Percentiles rank a stretch among this genome's conserved stretches.
Evolutionary conservation across 1,284 basidiomycete species (phyloP).

Genomic region (Thecaphora thlaspeos): DNA sequence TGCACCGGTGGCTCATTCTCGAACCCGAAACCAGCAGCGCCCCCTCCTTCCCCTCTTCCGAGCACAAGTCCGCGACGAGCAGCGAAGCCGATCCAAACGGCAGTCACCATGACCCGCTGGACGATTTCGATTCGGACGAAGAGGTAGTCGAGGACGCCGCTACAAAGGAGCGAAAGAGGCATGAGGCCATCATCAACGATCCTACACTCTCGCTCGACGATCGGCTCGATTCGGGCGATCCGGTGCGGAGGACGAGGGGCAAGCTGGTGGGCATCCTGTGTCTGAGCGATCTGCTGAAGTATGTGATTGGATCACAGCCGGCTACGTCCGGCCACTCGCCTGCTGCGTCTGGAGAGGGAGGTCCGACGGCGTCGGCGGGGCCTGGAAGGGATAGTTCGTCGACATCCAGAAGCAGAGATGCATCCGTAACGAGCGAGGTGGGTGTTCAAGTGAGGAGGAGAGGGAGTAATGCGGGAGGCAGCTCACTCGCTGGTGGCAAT

Average conservation of each 20-base stretch:
- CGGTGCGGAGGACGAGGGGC: slow-evolving; percentile 25
- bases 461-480: too few relatives aligned
- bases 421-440: too few relatives aligned
- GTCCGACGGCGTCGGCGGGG: too few relatives aligned
- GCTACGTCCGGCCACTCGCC: neutral
- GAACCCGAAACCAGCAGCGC: slow-evolving; percentile 23
- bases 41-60: too few relatives aligned
- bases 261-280: slow-evolving; percentile 53
- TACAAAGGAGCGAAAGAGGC: slow-evolving; percentile 3
- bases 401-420: too few relatives aligned
- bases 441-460: too few relatives aligned
- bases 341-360: too few relatives aligned
- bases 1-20: slow-evolving; percentile 71
- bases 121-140: slow-evolving; percentile 23
- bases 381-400: too few relatives aligned
- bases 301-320: slow-evolving; percentile 46
- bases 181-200: slow-evolving; percentile 12
- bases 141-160: slow-evolving; percentile 17
- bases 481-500: too few relatives aligned
- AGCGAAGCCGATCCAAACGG: neutral
- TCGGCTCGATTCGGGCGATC: slow-evolving; percentile 32
- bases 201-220: slow-evolving; percentile 10
- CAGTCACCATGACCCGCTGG: slow-evolving; percentile 6
- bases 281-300: slow-evolving; percentile 47
- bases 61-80: slow-evolving; percentile 1